Conservation (phyloP, 352 stramenopile genomes). For the Pseudoperonospora humuli region DNA sequence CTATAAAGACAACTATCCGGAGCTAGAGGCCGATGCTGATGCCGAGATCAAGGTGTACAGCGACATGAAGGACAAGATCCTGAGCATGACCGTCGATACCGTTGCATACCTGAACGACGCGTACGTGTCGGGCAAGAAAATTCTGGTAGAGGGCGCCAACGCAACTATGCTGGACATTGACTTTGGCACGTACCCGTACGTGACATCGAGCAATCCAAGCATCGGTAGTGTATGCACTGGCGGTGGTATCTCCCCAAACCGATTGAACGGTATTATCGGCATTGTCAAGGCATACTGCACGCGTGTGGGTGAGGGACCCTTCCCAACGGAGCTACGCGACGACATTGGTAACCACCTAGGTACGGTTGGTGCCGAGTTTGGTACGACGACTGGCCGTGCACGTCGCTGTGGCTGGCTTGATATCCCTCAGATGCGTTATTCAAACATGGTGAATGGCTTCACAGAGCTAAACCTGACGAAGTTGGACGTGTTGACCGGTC, state of each 20-base stretch:
- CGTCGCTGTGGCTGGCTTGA: conserved; percentile 98
- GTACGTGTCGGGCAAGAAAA: conserved; percentile 93
- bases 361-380: conserved; percentile 93
- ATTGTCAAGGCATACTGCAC: conserved; percentile 99
- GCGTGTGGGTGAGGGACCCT: conserved; percentile 97
- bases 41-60: conserved; percentile 84
- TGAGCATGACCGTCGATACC: conserved; percentile 91
- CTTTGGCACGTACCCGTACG: conserved; percentile 99
- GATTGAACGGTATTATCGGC: conserved; percentile 91
- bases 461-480: conserved; percentile 98
- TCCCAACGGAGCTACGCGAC: conserved; percentile 96
- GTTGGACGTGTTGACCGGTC: conserved; percentile 97
- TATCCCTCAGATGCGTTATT: conserved; percentile 93
- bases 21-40: conserved; percentile 70
- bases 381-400: conserved; percentile 95
- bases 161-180: conserved; percentile 99
- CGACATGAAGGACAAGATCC: conserved; percentile 72
- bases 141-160: conserved; percentile 98
- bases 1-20: conserved; percentile 86
- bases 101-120: conserved; percentile 95
- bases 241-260: conserved; percentile 90
- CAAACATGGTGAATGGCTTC: conserved; percentile 92
- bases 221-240: conserved; percentile 96
- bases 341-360: conserved; percentile 87
- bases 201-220: conserved; percentile 97